These are phyloP conservation scores for Ceratobasidium sp. DNA, from an alignment of 1,284 basidiomycete genomes.

Conservation along the genomic window DNA sequence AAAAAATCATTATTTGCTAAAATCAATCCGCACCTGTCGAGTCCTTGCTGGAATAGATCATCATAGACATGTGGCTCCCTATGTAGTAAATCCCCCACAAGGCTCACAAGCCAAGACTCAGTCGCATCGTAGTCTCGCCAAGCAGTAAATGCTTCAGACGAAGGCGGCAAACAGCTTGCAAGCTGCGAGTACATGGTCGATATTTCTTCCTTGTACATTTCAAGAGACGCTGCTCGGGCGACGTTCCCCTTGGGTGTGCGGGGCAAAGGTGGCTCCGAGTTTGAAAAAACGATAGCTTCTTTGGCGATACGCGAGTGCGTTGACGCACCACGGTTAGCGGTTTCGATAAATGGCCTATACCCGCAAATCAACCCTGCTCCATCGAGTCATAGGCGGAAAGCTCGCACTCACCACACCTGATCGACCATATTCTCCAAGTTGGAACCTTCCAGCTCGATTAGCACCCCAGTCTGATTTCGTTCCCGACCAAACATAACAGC, in stretches of 20 bases:
- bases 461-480: conserved; percentile 60
- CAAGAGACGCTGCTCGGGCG: conserved; percentile 40
- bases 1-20: too few relatives aligned
- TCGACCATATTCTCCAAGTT: conserved; percentile 56
- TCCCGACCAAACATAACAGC: conserved; percentile 61
- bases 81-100: conserved; percentile 1
- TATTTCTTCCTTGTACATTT: conserved; percentile 48
- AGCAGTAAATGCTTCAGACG: background rate
- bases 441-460: conserved; percentile 59
- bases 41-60: conserved; percentile 43
- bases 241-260: conserved; percentile 48
- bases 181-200: conserved; percentile 45
- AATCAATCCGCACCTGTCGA: conserved; percentile 17
- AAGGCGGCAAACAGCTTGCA: background rate
- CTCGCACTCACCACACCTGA: conserved; percentile 57
- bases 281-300: conserved; percentile 51
- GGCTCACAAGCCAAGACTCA: conserved; percentile 22
- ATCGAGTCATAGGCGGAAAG: background rate
- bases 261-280: conserved; percentile 18
- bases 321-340: conserved; percentile 60
- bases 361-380: background rate
- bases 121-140: conserved; percentile 23
- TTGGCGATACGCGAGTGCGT: conserved; percentile 60
- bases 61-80: background rate
- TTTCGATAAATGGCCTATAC: conserved; percentile 58